Percentiles rank a stretch among this genome's conserved stretches.
These are phyloP conservation scores for Penicillium arizonense DNA, from an alignment of 495 filamentous ascomycete species.

Conservation along the genomic window DNA sequence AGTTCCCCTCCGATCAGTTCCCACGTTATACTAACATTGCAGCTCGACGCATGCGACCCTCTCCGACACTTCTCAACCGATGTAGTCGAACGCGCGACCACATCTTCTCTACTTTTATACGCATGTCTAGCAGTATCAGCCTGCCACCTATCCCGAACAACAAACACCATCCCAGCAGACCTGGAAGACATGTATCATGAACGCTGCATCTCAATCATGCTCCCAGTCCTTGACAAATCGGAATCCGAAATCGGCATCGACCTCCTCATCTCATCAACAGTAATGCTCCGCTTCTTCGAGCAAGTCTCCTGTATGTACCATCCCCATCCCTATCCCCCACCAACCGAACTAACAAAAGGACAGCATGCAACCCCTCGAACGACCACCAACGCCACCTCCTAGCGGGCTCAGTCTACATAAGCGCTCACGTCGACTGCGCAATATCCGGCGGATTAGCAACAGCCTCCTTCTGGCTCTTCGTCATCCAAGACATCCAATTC, in stretches of 20 bases:
- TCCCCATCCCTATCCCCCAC: background rate
- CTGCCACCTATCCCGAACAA: slow-evolving; percentile 38
- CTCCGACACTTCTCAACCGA: slow-evolving; percentile 35
- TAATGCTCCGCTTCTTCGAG: slow-evolving; percentile 44
- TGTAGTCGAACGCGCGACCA: slow-evolving; percentile 34
- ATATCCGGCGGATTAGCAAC: slow-evolving; percentile 37
- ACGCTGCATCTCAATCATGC: slow-evolving; percentile 41
- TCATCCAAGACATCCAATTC: slow-evolving; percentile 45
- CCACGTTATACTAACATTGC: background rate
- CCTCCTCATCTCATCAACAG: slow-evolving; percentile 41
- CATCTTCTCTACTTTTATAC: slow-evolving; percentile 35
- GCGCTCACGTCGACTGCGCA: slow-evolving; percentile 40
- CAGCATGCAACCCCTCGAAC: slow-evolving; percentile 36
- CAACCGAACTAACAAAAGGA: background rate
- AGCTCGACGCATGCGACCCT: slow-evolving; percentile 42
- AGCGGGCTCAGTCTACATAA: slow-evolving; percentile 45
- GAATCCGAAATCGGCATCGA: slow-evolving; percentile 38
- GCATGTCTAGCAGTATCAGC: slow-evolving; percentile 43
- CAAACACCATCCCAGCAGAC: slow-evolving; percentile 29
- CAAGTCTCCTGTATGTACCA: slow-evolving; percentile 37
- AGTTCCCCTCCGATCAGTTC: background rate
- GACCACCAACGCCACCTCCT: slow-evolving; percentile 41
- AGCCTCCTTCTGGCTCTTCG: slow-evolving; percentile 44
- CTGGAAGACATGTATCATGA: slow-evolving; percentile 43
- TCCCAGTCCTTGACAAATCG: slow-evolving; percentile 35